These are phyloP conservation scores for Colletotrichum destructivum DNA, from an alignment of 2,329 filamentous ascomycete species.

Conservation along the genomic window DNA sequence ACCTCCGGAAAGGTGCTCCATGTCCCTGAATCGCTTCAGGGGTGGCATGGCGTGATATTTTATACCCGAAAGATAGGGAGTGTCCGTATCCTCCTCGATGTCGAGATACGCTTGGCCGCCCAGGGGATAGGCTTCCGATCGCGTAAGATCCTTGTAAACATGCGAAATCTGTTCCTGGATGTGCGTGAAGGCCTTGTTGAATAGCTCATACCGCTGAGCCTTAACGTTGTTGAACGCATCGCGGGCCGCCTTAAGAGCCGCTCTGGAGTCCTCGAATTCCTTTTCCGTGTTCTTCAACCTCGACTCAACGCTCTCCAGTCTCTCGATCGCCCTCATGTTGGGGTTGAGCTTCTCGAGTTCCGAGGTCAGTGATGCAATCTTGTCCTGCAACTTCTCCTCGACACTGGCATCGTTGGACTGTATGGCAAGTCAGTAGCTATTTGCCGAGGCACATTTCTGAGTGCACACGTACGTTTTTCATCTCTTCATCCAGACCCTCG, in stretches of 20 bases:
- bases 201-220: conserved; percentile 87
- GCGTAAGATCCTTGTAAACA: conserved; percentile 96
- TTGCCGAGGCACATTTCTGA: not conserved
- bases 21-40: conserved; percentile 97
- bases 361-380: conserved; percentile 79
- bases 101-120: conserved; percentile 92
- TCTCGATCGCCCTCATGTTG: conserved; percentile 96
- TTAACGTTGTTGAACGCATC: conserved; percentile 89
- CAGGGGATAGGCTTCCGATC: conserved; percentile 91
- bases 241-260: conserved; percentile 80
- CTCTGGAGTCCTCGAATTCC: conserved; percentile 89
- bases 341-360: conserved; percentile 96
- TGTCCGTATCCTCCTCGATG: conserved; percentile 93
- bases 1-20: conserved; percentile 97
- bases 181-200: conserved; percentile 95
- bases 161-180: conserved; percentile 95
- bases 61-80: conserved; percentile 94
- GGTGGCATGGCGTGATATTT: conserved; percentile 99
- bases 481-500: conserved; percentile 82
- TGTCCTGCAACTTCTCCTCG: conserved; percentile 84
- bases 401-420: conserved; percentile 79
- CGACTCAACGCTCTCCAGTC: conserved; percentile 86
- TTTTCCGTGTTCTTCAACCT: conserved; percentile 88
- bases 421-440: conserved; percentile 48
- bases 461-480: conserved; percentile 76